Evolutionary conservation across 2,329 filamentous ascomycete species (phyloP).

Genomic region (Whalleya microplaca): DNA sequence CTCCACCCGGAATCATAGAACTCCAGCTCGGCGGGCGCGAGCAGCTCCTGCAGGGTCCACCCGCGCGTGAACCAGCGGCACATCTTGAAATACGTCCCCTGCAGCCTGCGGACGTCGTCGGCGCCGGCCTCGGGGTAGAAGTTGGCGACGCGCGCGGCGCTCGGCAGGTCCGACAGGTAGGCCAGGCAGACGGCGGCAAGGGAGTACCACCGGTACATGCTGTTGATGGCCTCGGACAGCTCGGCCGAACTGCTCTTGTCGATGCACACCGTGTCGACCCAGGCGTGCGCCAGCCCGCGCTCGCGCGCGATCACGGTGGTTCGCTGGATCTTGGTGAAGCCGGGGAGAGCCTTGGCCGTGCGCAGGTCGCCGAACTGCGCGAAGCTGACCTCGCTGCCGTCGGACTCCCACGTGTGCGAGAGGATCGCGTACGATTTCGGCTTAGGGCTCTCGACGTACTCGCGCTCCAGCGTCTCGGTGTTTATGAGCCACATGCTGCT

Average conservation of each 20-base stretch:
- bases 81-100: neutral
- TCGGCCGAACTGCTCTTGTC: conserved; percentile 26
- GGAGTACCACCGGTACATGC: conserved; percentile 26
- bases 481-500: too few relatives aligned
- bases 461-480: too few relatives aligned
- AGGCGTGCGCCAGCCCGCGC: conserved; percentile 19
- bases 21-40: conserved; percentile 16
- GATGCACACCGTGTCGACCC: conserved; percentile 34
- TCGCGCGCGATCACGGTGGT: conserved; percentile 13
- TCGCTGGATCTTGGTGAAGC: conserved; percentile 22
- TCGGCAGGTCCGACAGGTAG: conserved; percentile 28
- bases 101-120: conserved; percentile 16
- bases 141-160: too few relatives aligned
- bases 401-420: conserved; percentile 42
- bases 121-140: conserved; percentile 31
- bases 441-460: neutral
- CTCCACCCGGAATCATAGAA: conserved; percentile 26
- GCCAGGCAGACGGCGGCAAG: conserved; percentile 24
- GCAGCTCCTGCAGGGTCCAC: conserved; percentile 31
- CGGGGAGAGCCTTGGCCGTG: neutral
- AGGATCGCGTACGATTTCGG: conserved; percentile 38
- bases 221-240: conserved; percentile 28
- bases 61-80: conserved; percentile 16
- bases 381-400: conserved; percentile 35
- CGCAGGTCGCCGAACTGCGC: conserved; percentile 25